phyloP scores from a whole-genome alignment of 768 basidiomycete species.

The Suillus lakei region DNA sequence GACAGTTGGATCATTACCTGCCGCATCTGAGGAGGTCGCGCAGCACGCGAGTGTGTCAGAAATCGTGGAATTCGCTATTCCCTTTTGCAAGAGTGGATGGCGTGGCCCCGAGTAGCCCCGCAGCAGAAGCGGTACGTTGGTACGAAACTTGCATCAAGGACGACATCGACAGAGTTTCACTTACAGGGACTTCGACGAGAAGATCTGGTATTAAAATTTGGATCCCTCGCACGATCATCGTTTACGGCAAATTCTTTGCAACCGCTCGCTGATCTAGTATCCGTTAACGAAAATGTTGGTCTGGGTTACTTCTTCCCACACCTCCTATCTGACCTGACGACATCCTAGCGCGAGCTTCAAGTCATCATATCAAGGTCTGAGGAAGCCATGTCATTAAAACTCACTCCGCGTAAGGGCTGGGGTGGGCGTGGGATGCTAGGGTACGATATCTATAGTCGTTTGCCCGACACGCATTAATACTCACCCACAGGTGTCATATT shows the following conservation, averaged over 20 bases:
- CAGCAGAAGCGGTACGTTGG: conserved; percentile 73
- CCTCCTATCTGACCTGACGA: conserved; percentile 7
- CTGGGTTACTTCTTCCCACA: background rate
- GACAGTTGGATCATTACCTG: conserved; percentile 17
- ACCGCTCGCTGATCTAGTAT: conserved; percentile 75
- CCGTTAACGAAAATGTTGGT: conserved; percentile 78
- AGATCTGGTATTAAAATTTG: conserved; percentile 80
- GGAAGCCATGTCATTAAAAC: conserved; percentile 50
- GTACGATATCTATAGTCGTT: conserved; percentile 43
- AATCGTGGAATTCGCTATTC: conserved; percentile 21
- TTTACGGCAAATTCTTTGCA: conserved; percentile 63
- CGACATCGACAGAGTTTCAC: conserved; percentile 6
- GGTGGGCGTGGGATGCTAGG: conserved; percentile 87
- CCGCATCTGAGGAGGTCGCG: conserved; percentile 22
- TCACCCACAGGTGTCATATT: conserved; percentile 58
- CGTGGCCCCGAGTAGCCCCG: conserved; percentile 83
- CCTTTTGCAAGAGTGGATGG: conserved; percentile 86
- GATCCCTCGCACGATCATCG: conserved; percentile 55
- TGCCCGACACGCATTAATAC: conserved; percentile 6
- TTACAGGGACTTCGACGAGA: conserved; percentile 67
- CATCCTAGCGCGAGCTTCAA: conserved; percentile 56
- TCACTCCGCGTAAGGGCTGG: conserved; percentile 80
- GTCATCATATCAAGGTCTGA: conserved; percentile 62
- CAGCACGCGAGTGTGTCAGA: conserved; percentile 2
- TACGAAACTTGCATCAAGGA: background rate